phyloP scores from a whole-genome alignment of 1,284 basidiomycete genomes.

The Vanrija sp. region DNA sequence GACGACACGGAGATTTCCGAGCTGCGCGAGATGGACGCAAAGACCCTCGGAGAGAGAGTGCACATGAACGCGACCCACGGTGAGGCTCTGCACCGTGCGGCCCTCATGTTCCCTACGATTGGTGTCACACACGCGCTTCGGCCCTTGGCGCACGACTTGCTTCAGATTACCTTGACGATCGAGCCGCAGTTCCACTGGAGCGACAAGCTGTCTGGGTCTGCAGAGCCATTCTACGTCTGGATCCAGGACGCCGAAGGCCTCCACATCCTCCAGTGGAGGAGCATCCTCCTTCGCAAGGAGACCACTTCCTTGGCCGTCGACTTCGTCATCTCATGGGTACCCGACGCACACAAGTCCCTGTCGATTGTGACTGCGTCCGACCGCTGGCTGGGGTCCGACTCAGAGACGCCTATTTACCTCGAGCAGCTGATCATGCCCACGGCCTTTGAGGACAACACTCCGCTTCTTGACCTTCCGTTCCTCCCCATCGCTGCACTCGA shows the following conservation, averaged over 20 bases:
- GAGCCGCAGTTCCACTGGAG: slow-evolving; percentile 80
- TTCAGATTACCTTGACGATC: slow-evolving; percentile 70
- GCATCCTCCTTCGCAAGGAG: slow-evolving; percentile 66
- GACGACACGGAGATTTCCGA: slow-evolving; percentile 78
- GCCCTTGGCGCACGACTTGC: slow-evolving; percentile 77
- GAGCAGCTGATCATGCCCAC: slow-evolving; percentile 72
- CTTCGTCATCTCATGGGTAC: slow-evolving; percentile 72
- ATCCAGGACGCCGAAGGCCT: slow-evolving; percentile 77
- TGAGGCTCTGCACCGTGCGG: slow-evolving; percentile 69
- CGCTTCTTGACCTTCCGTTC: slow-evolving; percentile 76
- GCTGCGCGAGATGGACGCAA: slow-evolving; percentile 67
- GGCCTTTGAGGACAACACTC: slow-evolving; percentile 61
- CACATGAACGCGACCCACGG: slow-evolving; percentile 87
- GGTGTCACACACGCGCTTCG: slow-evolving; percentile 66
- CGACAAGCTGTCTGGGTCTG: slow-evolving; percentile 65
- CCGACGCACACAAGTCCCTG: slow-evolving; percentile 61
- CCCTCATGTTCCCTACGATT: slow-evolving; percentile 79
- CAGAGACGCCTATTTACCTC: slow-evolving; percentile 63
- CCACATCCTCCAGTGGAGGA: slow-evolving; percentile 77
- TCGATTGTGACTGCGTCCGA: slow-evolving; percentile 86
- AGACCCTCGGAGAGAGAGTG: slow-evolving; percentile 75
- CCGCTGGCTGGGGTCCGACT: slow-evolving; percentile 89
- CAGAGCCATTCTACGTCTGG: slow-evolving; percentile 95
- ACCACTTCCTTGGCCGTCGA: slow-evolving; percentile 63
- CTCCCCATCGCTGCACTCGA: slow-evolving; percentile 60